A percentile compares a stretch with the other conserved stretches of the same genome.
Conservation (phyloP, 495 filamentous ascomycete genomes). For the Neurospora sp. region DNA sequence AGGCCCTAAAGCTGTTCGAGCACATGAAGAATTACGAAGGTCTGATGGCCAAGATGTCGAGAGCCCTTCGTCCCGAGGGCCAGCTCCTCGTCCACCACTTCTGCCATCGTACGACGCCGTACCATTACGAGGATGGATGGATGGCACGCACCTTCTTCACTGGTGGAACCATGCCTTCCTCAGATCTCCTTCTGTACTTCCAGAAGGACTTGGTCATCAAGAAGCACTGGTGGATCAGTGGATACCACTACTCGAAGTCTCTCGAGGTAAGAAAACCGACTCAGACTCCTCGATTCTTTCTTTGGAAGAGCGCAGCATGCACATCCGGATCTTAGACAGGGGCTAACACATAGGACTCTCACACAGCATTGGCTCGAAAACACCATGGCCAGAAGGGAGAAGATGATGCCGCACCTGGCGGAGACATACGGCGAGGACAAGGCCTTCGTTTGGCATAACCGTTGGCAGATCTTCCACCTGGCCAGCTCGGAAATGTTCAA, state of each 20-base stretch:
- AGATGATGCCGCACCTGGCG: slow-evolving; percentile 47
- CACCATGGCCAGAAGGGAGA: slow-evolving; percentile 40
- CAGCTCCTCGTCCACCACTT: slow-evolving; percentile 60
- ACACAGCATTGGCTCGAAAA: slow-evolving; percentile 48
- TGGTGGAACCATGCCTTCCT: slow-evolving; percentile 56
- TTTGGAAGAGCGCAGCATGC: background rate
- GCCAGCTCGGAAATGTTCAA: slow-evolving; percentile 57
- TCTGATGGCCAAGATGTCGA: slow-evolving; percentile 48
- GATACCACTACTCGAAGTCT: slow-evolving; percentile 53
- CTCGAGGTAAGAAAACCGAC: slow-evolving; percentile 40
- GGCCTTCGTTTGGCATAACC: slow-evolving; percentile 47
- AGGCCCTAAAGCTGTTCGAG: slow-evolving; percentile 42
- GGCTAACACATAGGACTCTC: slow-evolving; percentile 6
- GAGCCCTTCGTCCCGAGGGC: slow-evolving; percentile 45
- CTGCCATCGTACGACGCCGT: slow-evolving; percentile 47
- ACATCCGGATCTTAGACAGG: background rate
- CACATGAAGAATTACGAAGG: slow-evolving; percentile 66
- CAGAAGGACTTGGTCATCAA: slow-evolving; percentile 47
- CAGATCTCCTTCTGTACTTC: slow-evolving; percentile 55
- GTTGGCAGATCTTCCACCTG: slow-evolving; percentile 62
- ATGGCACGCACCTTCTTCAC: slow-evolving; percentile 62
- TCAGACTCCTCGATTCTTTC: background rate
- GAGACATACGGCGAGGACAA: slow-evolving; percentile 50
- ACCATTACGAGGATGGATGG: slow-evolving; percentile 61
- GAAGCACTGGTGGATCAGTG: slow-evolving; percentile 56